phyloP scores from a whole-genome alignment of 768 basidiomycete species.

The Russula lepida region DNA sequence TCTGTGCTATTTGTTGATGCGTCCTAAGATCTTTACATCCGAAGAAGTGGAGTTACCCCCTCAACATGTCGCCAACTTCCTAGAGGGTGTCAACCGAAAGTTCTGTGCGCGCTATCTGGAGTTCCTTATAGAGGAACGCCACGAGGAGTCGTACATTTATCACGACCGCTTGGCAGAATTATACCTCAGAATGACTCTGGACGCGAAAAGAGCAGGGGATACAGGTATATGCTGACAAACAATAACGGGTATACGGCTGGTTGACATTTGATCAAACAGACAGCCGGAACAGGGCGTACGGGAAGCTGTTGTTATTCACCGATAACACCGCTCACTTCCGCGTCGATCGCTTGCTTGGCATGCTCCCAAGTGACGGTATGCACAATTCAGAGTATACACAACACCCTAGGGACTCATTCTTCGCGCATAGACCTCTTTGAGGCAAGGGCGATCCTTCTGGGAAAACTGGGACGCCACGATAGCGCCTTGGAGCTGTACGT shows the following conservation, averaged over 20 bases:
- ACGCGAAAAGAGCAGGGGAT: slow-evolving; percentile 50
- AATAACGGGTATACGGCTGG: not conserved
- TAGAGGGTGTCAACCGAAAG: slow-evolving; percentile 62
- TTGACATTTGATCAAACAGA: slow-evolving; percentile 30
- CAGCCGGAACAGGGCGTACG: slow-evolving; percentile 43
- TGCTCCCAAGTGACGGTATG: slow-evolving; percentile 76
- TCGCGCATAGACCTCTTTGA: slow-evolving; percentile 65
- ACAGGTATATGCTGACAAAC: slow-evolving; percentile 35
- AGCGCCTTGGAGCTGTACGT: slow-evolving; percentile 94
- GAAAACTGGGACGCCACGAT: slow-evolving; percentile 84
- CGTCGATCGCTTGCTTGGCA: slow-evolving; percentile 70
- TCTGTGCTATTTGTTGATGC: not conserved
- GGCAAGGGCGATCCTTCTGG: slow-evolving; percentile 85
- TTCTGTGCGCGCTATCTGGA: slow-evolving; percentile 78
- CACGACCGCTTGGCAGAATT: slow-evolving; percentile 88
- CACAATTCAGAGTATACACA: slow-evolving; percentile 3
- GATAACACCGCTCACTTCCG: slow-evolving; percentile 59
- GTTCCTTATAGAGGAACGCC: slow-evolving; percentile 67
- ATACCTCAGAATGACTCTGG: slow-evolving; percentile 63
- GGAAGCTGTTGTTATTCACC: slow-evolving; percentile 73
- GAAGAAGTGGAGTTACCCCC: slow-evolving; percentile 90
- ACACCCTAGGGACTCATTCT: not conserved
- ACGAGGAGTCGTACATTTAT: slow-evolving; percentile 57
- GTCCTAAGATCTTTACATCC: slow-evolving; percentile 78
- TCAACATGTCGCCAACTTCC: slow-evolving; percentile 62